phyloP scores from a whole-genome alignment of 192 early-diverging fungal species.

The Coemansia furcata region DNA sequence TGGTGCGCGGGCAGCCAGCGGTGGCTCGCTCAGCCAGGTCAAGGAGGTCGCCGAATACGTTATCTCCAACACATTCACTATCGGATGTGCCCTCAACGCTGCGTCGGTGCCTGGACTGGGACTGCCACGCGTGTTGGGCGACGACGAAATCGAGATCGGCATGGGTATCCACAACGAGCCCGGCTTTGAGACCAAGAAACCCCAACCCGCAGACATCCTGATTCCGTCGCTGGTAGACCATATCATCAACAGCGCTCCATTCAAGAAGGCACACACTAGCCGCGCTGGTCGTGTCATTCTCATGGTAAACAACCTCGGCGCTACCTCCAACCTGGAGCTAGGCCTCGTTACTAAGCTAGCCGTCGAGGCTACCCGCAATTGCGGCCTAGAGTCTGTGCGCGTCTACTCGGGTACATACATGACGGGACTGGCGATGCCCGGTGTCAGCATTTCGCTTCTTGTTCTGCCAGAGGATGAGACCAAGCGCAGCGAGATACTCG shows the following conservation, averaged over 20 bases:
- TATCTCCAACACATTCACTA: conserved; percentile 66
- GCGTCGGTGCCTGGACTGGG: conserved; percentile 70
- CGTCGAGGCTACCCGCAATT: conserved; percentile 42
- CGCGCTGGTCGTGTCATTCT: conserved; percentile 55
- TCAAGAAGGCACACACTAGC: conserved; percentile 23
- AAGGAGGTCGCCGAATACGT: conserved; percentile 57
- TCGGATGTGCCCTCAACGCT: conserved; percentile 74
- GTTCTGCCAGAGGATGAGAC: conserved; percentile 53
- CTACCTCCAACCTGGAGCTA: conserved; percentile 69
- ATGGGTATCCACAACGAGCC: conserved; percentile 89
- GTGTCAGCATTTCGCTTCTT: conserved; percentile 68
- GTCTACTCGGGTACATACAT: conserved; percentile 72
- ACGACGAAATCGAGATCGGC: conserved; percentile 66
- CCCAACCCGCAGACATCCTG: conserved; percentile 54
- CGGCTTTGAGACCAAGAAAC: conserved; percentile 59
- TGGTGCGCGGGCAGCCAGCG: conserved; percentile 66
- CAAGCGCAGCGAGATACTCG: conserved; percentile 35
- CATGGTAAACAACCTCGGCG: conserved; percentile 85
- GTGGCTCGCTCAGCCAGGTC: conserved; percentile 60
- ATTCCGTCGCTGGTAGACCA: conserved; percentile 57
- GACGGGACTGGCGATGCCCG: conserved; percentile 82
- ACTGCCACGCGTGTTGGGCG: conserved; percentile 53
- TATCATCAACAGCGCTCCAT: conserved; percentile 51
- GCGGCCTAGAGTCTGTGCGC: conserved; percentile 52
- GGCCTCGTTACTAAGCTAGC: conserved; percentile 69